Evolutionary conservation across 2,329 filamentous ascomycete genomes (phyloP).

Genomic region (Claviceps citrina): DNA sequence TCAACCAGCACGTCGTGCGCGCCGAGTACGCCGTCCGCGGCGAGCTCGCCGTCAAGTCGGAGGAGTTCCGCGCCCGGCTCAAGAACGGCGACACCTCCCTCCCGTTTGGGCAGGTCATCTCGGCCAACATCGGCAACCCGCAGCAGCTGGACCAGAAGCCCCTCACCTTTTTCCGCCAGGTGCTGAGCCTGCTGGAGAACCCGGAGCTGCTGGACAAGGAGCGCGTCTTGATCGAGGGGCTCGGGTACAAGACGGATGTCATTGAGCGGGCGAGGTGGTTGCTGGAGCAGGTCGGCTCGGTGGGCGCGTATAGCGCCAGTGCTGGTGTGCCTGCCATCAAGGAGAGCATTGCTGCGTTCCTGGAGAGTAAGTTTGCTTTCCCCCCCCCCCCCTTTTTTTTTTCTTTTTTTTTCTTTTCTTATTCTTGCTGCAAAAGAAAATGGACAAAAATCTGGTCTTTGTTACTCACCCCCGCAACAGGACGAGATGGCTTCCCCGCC

Average conservation of each 20-base stretch:
- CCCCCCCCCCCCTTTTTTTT: not conserved
- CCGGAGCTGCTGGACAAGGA: conserved; percentile 69
- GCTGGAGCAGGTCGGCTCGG: conserved; percentile 70
- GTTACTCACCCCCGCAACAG: conserved; percentile 30
- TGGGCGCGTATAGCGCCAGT: conserved; percentile 92
- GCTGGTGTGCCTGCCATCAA: conserved; percentile 76
- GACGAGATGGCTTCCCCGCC: conserved; percentile 75
- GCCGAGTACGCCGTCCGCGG: conserved; percentile 95
- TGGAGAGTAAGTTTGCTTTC: conserved; percentile 52
- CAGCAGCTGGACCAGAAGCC: conserved; percentile 98
- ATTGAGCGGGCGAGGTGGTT: conserved; percentile 69
- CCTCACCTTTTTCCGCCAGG: conserved; percentile 97
- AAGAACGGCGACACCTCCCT: conserved; percentile 42
- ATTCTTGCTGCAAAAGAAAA: too few relatives aligned
- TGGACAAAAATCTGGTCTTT: not conserved
- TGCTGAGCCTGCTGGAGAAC: conserved; percentile 84
- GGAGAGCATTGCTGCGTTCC: conserved; percentile 80
- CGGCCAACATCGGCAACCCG: conserved; percentile 96
- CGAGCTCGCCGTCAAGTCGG: conserved; percentile 84
- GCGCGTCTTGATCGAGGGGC: conserved; percentile 54
- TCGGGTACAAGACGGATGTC: conserved; percentile 85
- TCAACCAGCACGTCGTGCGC: conserved; percentile 75
- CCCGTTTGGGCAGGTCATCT: conserved; percentile 83
- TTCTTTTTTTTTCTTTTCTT: conserved; percentile 1
- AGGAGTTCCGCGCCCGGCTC: conserved; percentile 70